Percentiles rank a stretch among this genome's conserved stretches.
These are phyloP conservation scores for Aspergillus ochraceoroseus DNA, from an alignment of 2,329 filamentous ascomycete genomes.

Conservation along the genomic window DNA sequence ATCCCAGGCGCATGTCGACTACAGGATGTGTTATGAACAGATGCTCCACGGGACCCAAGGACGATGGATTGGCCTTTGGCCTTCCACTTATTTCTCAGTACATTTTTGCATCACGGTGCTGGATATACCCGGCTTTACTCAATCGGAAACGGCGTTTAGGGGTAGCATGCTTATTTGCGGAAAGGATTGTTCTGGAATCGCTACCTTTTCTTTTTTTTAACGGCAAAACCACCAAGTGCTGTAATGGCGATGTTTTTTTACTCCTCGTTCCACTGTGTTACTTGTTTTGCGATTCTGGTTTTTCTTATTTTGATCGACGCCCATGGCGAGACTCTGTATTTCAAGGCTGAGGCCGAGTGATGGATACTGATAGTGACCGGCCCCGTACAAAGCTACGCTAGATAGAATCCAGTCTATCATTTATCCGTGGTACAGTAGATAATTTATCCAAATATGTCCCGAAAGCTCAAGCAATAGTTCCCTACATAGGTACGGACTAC, in stretches of 20 bases:
- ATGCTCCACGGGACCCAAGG: conserved; percentile 12
- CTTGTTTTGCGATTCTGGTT: conserved; percentile 1
- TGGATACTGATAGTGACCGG: conserved; percentile 6
- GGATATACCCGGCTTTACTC: conserved; percentile 48
- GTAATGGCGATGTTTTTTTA: conserved; percentile 7
- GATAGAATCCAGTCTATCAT: conserved; percentile 11
- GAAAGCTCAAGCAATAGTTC: no score
- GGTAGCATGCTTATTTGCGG: conserved; percentile 23
- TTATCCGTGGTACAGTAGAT: neutral
- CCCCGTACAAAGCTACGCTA: conserved; percentile 6
- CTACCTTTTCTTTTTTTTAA: conserved; percentile 3
- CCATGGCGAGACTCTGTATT: neutral
- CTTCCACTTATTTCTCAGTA: conserved; percentile 30
- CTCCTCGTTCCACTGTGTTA: neutral
- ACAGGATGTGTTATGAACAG: conserved; percentile 9
- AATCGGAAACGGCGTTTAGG: conserved; percentile 39
- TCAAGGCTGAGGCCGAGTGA: conserved; percentile 3
- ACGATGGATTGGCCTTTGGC: conserved; percentile 18
- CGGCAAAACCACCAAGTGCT: conserved; percentile 6
- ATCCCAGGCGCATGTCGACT: conserved; percentile 14
- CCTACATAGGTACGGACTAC: no score
- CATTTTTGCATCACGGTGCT: conserved; percentile 47
- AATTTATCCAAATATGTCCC: no score
- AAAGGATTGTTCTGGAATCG: conserved; percentile 13
- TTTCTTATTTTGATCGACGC: neutral